Percentiles rank a stretch among this genome's conserved stretches.
phyloP scores from a whole-genome alignment of 1,284 basidiomycete species.

The Leccinum holopus region DNA sequence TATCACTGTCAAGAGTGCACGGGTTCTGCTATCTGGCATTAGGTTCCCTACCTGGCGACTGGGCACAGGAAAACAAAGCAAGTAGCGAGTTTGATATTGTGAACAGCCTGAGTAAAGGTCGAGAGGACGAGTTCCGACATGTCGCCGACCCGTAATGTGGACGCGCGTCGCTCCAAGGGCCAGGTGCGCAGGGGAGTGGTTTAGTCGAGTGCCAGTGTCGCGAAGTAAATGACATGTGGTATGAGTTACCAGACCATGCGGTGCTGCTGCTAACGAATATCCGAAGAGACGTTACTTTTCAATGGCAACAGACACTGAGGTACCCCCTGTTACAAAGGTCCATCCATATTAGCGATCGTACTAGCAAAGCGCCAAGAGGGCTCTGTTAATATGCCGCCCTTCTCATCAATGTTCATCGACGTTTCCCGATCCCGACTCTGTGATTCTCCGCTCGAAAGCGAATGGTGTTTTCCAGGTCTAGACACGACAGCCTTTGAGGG shows the following conservation, averaged over 20 bases:
- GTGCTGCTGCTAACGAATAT: not conserved
- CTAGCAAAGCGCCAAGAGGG: conserved; percentile 39
- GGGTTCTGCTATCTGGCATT: too few relatives aligned
- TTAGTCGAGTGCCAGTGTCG: not conserved
- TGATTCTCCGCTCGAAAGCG: conserved; percentile 25
- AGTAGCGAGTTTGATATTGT: not conserved
- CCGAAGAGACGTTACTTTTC: not conserved
- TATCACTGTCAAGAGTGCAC: too few relatives aligned
- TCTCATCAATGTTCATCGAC: conserved; percentile 37
- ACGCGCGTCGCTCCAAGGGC: not conserved
- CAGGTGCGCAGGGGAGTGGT: not conserved
- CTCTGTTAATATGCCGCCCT: conserved; percentile 31
- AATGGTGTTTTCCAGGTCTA: conserved; percentile 56
- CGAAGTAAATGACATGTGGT: not conserved
- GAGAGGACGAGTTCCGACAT: not conserved
- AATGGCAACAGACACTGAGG: not conserved
- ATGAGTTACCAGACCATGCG: not conserved
- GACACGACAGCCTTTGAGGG: conserved; percentile 52
- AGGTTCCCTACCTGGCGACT: not conserved
- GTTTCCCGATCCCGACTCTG: conserved; percentile 23
- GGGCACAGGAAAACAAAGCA: not conserved
- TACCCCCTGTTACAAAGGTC: conserved; percentile 18
- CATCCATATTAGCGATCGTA: conserved; percentile 47
- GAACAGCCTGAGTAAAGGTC: not conserved
- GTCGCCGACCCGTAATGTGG: not conserved